Evolutionary conservation across 129 eudicot genomes (phyloP).

Genomic region (Arctium minus): DNA sequence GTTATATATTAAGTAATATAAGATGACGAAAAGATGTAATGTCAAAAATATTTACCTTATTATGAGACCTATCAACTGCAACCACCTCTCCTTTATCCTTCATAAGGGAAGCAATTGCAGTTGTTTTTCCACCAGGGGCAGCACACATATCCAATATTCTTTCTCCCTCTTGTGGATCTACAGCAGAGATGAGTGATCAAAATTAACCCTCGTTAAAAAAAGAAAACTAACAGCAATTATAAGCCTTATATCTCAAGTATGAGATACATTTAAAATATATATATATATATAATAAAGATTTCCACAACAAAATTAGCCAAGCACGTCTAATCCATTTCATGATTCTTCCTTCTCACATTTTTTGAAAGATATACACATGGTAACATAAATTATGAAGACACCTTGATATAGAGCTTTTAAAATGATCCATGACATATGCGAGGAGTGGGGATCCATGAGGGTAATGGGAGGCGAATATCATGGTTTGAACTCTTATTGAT

Average conservation of each 20-base stretch:
- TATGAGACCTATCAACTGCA: constrained; percentile 95
- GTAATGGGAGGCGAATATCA: no score
- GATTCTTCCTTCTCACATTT: neutral
- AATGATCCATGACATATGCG: no score
- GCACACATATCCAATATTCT: constrained; percentile 96
- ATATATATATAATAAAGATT: no score
- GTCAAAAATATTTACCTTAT: constrained; percentile 67
- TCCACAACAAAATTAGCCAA: neutral
- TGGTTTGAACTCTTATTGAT: no score
- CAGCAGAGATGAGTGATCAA: constrained; percentile 6
- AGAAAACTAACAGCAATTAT: neutral
- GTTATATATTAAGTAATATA: neutral
- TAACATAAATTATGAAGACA: neutral
- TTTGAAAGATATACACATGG: neutral
- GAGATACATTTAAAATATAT: neutral
- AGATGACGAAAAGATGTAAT: constrained; percentile 18
- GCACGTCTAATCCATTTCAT: neutral
- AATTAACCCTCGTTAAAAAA: neutral
- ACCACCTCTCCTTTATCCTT: constrained; percentile 83
- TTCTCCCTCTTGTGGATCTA: constrained; percentile 97
- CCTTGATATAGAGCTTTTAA: neutral
- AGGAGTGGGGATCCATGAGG: no score
- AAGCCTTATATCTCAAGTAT: neutral
- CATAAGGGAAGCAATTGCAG: constrained; percentile 95
- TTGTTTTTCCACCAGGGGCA: constrained; percentile 99